Conservation (phyloP, 768 basidiomycete genomes). For the Naganishia friedmannii region DNA sequence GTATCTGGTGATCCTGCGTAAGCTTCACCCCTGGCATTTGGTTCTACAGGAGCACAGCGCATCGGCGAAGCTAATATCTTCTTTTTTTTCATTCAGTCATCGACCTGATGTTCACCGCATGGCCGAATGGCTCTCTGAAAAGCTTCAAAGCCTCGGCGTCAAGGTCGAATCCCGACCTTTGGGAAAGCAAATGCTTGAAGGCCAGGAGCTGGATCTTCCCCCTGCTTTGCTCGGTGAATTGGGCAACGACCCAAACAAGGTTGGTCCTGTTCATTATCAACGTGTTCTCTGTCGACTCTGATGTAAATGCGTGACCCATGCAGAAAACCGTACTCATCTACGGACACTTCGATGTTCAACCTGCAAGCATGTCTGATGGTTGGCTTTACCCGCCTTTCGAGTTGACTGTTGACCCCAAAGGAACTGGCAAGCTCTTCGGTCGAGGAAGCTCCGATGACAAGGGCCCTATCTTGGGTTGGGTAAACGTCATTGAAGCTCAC, state of each 20-base stretch:
- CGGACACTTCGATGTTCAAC: slow-evolving; percentile 94
- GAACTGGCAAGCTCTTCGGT: slow-evolving; percentile 67
- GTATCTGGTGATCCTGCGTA: slow-evolving; percentile 51
- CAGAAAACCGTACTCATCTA: slow-evolving; percentile 86
- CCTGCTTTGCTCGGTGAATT: slow-evolving; percentile 77
- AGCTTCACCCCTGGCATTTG: slow-evolving; percentile 9
- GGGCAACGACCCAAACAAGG: slow-evolving; percentile 76
- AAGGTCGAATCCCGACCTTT: slow-evolving; percentile 71
- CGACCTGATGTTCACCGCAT: slow-evolving; percentile 78
- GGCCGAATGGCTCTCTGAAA: slow-evolving; percentile 73
- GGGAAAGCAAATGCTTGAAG: slow-evolving; percentile 71
- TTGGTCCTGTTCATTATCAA: slow-evolving; percentile 23
- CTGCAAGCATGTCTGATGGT: slow-evolving; percentile 66
- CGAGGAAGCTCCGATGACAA: slow-evolving; percentile 89
- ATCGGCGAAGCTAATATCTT: background rate
- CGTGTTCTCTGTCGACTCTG: background rate
- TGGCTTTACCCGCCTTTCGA: slow-evolving; percentile 85
- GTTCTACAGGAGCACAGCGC: background rate
- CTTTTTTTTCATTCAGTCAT: slow-evolving; percentile 61
- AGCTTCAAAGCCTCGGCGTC: slow-evolving; percentile 75
- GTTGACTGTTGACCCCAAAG: slow-evolving; percentile 59
- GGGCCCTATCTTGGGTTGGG: slow-evolving; percentile 81
- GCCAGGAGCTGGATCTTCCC: slow-evolving; percentile 69
- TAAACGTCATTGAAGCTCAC: slow-evolving; percentile 86
- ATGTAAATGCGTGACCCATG: background rate